These are phyloP conservation scores for Spiromastix sp. DNA, from an alignment of 2,329 filamentous ascomycete genomes.

Conservation along the genomic window DNA sequence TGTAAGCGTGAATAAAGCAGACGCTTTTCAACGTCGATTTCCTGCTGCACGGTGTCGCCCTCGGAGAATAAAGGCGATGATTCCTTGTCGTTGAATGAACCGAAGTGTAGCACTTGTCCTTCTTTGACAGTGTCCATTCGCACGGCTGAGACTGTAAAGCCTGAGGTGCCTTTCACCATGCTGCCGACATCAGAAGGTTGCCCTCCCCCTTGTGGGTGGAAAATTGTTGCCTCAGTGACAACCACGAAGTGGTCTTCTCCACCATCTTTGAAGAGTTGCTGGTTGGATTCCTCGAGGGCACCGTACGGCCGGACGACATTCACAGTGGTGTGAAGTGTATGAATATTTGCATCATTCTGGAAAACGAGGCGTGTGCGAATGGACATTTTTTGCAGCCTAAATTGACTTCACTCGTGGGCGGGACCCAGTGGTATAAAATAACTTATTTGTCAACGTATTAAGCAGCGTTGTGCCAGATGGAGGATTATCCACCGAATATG, in stretches of 20 bases:
- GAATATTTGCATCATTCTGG: slow-evolving; percentile 31
- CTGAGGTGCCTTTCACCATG: slow-evolving; percentile 32
- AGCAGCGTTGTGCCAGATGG: too few relatives aligned
- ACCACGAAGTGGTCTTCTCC: slow-evolving; percentile 45
- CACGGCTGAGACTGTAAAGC: slow-evolving; percentile 48
- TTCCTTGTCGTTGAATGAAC: slow-evolving; percentile 37
- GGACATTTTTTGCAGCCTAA: too few relatives aligned
- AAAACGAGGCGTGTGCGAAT: slow-evolving; percentile 15
- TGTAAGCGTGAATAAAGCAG: slow-evolving; percentile 57
- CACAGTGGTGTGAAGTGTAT: slow-evolving; percentile 35
- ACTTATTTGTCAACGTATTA: too few relatives aligned
- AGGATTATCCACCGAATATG: too few relatives aligned
- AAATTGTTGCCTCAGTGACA: slow-evolving; percentile 56
- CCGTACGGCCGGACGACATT: slow-evolving; percentile 40
- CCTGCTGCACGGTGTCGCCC: slow-evolving; percentile 42
- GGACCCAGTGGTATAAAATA: too few relatives aligned
- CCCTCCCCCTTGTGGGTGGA: slow-evolving; percentile 65
- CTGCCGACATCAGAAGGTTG: slow-evolving; percentile 58
- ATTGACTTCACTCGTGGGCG: too few relatives aligned
- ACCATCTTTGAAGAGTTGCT: slow-evolving; percentile 48
- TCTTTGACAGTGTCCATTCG: slow-evolving; percentile 43
- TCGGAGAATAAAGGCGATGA: slow-evolving; percentile 24
- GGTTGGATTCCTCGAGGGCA: slow-evolving; percentile 42
- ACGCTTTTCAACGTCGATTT: slow-evolving; percentile 51
- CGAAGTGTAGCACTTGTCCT: slow-evolving; percentile 56